These are phyloP conservation scores for Cyberlindnera xishuangbannaensis DNA, from an alignment of 805 yeast species.

Conservation along the genomic window DNA sequence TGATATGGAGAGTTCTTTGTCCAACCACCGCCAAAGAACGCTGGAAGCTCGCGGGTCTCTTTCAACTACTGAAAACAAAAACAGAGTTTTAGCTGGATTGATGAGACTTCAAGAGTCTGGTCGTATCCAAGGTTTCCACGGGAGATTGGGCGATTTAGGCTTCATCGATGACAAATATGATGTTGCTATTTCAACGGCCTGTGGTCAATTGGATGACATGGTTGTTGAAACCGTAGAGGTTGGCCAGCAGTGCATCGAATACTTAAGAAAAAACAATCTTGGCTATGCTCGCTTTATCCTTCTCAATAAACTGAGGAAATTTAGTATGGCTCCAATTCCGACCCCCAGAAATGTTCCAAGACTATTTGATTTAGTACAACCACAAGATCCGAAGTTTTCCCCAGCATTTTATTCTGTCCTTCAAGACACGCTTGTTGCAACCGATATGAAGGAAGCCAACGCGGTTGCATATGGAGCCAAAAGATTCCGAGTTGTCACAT, in stretches of 20 bases:
- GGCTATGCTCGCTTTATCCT: conserved; percentile 90
- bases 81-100: conserved; percentile 65
- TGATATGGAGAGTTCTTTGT: conserved; percentile 49
- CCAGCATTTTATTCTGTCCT: conserved; percentile 89
- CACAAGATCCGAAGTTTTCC: conserved; percentile 59
- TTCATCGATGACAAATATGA: conserved; percentile 83
- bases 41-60: conserved; percentile 61
- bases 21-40: conserved; percentile 51
- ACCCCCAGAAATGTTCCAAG: conserved; percentile 79
- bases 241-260: conserved; percentile 75
- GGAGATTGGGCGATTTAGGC: conserved; percentile 91
- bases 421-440: conserved; percentile 83
- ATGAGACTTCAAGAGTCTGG: conserved; percentile 71
- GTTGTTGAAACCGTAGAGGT: conserved; percentile 78
- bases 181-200: conserved; percentile 91
- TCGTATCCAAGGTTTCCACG: conserved; percentile 78
- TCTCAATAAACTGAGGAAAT: conserved; percentile 63
- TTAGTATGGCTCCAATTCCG: conserved; percentile 48
- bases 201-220: conserved; percentile 84
- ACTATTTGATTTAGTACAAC: conserved; percentile 74
- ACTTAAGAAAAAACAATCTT: conserved; percentile 70
- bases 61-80: conserved; percentile 57
- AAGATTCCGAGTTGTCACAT: conserved; percentile 84
- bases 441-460: conserved; percentile 73
- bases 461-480: conserved; percentile 77